Percentiles rank a stretch among this genome's conserved stretches.
Conservation (phyloP, 1,284 basidiomycete genomes). For the Xerocomus alliaceus region DNA sequence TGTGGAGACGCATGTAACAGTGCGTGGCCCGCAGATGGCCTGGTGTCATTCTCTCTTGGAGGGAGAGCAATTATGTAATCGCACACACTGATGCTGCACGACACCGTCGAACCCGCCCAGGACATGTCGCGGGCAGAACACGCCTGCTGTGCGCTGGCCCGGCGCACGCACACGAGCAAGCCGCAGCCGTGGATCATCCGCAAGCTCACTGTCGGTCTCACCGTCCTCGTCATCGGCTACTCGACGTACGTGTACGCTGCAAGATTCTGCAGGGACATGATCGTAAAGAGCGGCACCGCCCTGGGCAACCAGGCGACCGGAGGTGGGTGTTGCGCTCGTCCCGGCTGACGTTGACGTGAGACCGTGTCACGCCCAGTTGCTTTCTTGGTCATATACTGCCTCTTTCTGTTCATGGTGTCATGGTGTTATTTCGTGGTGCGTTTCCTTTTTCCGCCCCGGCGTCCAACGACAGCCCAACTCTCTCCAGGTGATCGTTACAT, state of each 20-base stretch:
- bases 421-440: constrained; percentile 65
- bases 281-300: constrained; percentile 47
- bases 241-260: constrained; percentile 67
- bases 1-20: constrained; percentile 49
- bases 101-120: constrained; percentile 8
- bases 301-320: constrained; percentile 53
- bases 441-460: background rate
- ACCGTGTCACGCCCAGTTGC: constrained; percentile 47
- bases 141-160: constrained; percentile 36
- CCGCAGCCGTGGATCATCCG: constrained; percentile 57
- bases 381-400: constrained; percentile 54
- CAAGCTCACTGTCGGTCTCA: constrained; percentile 55
- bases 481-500: constrained; percentile 53
- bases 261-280: constrained; percentile 63
- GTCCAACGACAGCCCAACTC: background rate
- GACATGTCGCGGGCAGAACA: constrained; percentile 25
- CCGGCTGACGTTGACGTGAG: constrained; percentile 5
- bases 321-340: constrained; percentile 47
- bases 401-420: constrained; percentile 58
- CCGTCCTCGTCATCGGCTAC: constrained; percentile 51
- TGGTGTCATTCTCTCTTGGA: constrained; percentile 25
- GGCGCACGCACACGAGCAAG: constrained; percentile 18
- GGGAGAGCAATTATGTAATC: constrained; percentile 41
- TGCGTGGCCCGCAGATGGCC: constrained; percentile 33
- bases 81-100: constrained; percentile 8